phyloP scores from a whole-genome alignment of 768 basidiomycete genomes.

The Agrocybe chaxingu region DNA sequence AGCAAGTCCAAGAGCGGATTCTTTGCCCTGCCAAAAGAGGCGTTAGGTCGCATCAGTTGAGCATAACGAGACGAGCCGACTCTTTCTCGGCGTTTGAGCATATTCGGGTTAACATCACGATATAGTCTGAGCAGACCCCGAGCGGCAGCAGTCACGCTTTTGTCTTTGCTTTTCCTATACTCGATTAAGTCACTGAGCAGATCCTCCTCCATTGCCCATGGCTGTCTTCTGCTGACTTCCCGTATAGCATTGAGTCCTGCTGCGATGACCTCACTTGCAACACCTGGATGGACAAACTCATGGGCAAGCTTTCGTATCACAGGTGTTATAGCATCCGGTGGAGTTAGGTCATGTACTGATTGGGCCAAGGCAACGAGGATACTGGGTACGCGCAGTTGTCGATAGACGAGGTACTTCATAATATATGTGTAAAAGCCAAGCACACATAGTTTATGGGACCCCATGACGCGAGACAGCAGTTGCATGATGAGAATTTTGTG shows the following conservation, averaged over 20 bases:
- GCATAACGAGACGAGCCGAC: constrained; percentile 35
- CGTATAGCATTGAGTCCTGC: constrained; percentile 96
- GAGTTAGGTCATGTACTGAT: constrained; percentile 92
- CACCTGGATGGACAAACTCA: constrained; percentile 97
- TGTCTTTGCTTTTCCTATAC: constrained; percentile 94
- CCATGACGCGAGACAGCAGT: constrained; percentile 91
- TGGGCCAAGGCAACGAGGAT: constrained; percentile 95
- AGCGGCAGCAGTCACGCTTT: constrained; percentile 86
- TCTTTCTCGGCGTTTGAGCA: constrained; percentile 86
- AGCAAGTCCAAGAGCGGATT: constrained; percentile 75
- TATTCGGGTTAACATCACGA: constrained; percentile 92
- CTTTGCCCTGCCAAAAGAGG: constrained; percentile 69
- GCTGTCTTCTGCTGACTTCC: constrained; percentile 91
- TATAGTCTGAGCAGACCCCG: constrained; percentile 86
- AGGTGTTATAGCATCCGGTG: constrained; percentile 87
- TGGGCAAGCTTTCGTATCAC: constrained; percentile 88
- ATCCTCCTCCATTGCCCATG: constrained; percentile 97
- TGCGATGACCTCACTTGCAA: constrained; percentile 91
- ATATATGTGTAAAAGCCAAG: constrained; percentile 96
- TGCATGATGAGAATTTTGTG: constrained; percentile 98
- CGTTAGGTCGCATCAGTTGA: constrained; percentile 5
- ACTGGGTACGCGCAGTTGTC: constrained; percentile 87
- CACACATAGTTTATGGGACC: constrained; percentile 87
- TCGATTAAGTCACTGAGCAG: constrained; percentile 88
- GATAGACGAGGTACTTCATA: constrained; percentile 88